phyloP scores from a whole-genome alignment of 2,329 filamentous ascomycete genomes.

The Diaporthe sp. region DNA sequence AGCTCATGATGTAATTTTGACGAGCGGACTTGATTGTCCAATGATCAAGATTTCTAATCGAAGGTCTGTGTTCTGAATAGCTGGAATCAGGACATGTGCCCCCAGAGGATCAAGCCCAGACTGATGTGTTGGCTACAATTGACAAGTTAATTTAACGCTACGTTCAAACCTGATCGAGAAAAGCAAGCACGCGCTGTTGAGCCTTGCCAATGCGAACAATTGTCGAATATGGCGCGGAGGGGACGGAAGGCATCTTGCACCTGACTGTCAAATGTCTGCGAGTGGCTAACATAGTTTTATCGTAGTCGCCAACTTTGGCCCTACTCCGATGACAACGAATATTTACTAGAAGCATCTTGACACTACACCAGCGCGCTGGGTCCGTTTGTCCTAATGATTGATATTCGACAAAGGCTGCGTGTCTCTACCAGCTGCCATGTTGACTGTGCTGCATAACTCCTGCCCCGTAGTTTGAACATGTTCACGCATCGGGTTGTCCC shows the following conservation, averaged over 20 bases:
- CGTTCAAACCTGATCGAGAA: too few species aligned
- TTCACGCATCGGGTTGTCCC: constrained; percentile 14
- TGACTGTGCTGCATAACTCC: constrained; percentile 11
- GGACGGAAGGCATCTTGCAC: not conserved
- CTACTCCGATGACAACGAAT: not conserved
- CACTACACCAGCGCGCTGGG: not conserved
- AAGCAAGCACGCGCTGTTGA: not conserved
- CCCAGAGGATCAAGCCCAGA: not conserved
- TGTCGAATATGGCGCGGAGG: not conserved
- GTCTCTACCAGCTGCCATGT: not conserved
- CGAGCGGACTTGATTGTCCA: not conserved
- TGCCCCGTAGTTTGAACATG: constrained; percentile 11
- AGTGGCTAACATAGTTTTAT: not conserved
- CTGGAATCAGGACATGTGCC: not conserved
- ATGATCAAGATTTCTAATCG: not conserved
- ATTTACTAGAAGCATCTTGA: not conserved
- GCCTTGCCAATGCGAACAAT: not conserved
- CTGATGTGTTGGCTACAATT: not conserved
- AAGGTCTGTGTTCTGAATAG: not conserved
- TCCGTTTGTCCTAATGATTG: not conserved
- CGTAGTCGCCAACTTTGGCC: not conserved
- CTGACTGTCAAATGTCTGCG: not conserved
- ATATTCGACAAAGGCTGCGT: not conserved
- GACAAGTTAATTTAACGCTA: not conserved
- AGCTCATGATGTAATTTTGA: not conserved